These are phyloP conservation scores for Globisporangium splendens DNA, from an alignment of 352 stramenopile genomes.

Conservation along the genomic window DNA sequence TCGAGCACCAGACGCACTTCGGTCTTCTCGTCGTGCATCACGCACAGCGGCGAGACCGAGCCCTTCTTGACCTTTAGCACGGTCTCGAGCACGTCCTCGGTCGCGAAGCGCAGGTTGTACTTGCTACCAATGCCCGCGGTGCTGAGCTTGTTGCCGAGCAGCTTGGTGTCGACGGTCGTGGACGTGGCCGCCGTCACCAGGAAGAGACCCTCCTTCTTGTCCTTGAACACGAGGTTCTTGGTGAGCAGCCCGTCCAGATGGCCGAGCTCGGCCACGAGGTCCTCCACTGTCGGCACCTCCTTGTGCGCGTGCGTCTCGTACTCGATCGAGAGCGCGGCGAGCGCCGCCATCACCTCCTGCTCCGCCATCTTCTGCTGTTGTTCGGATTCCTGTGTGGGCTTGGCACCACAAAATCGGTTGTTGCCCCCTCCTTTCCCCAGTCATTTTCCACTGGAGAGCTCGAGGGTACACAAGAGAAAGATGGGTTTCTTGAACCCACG, in stretches of 20 bases:
- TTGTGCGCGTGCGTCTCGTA: constrained; percentile 56
- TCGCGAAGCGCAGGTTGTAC: constrained; percentile 93
- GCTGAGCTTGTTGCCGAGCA: constrained; percentile 81
- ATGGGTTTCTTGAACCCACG: too few relatives aligned
- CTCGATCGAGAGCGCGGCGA: constrained; percentile 54
- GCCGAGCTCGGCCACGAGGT: constrained; percentile 56
- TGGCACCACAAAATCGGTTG: constrained; percentile 15
- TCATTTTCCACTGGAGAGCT: not conserved
- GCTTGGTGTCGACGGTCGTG: constrained; percentile 91
- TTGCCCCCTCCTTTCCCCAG: not conserved
- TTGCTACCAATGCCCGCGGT: constrained; percentile 71
- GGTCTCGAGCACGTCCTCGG: constrained; percentile 76
- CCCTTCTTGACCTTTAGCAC: constrained; percentile 90
- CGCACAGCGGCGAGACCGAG: constrained; percentile 91
- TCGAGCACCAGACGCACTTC: constrained; percentile 92
- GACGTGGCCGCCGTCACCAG: constrained; percentile 86
- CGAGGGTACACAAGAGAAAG: not conserved
- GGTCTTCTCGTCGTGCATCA: constrained; percentile 84
- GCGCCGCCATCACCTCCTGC: constrained; percentile 49
- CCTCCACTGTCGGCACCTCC: constrained; percentile 65
- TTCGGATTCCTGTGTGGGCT: constrained; percentile 1
- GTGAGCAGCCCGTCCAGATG: constrained; percentile 86
- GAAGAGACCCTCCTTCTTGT: constrained; percentile 97
- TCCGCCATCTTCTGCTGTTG: constrained; percentile 37
- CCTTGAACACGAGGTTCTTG: constrained; percentile 98